Evolutionary conservation across 176 grass and related monocot species (phyloP).

Genomic region (Zizania latifolia): DNA sequence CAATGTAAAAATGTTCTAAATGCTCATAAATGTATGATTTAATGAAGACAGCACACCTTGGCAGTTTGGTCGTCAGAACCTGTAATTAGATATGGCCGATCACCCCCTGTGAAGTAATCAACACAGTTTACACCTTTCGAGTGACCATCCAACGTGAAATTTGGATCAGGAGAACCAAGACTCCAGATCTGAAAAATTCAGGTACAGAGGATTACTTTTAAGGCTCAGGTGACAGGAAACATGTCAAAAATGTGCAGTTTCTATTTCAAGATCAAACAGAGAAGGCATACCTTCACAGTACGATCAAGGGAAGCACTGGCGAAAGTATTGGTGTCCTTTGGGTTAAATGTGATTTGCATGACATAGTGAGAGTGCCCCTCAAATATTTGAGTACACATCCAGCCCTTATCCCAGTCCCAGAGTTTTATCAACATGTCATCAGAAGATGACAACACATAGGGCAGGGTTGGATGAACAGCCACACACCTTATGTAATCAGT

Average conservation of each 20-base stretch:
- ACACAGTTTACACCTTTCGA: conserved; percentile 72
- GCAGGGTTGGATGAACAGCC: conserved; percentile 59
- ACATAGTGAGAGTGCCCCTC: conserved; percentile 82
- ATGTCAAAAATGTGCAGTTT: neutral
- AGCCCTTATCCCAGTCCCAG: conserved; percentile 77
- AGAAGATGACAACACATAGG: conserved; percentile 64
- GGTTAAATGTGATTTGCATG: conserved; percentile 75
- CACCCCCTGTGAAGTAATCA: conserved; percentile 80
- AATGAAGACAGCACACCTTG: conserved; percentile 34
- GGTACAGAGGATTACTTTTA: neutral
- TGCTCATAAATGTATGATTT: neutral
- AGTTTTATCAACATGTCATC: conserved; percentile 81
- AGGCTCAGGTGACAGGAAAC: neutral
- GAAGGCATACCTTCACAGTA: conserved; percentile 63
- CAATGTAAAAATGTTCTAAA: neutral
- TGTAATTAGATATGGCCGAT: conserved; percentile 84
- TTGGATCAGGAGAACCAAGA: conserved; percentile 73
- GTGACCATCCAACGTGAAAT: conserved; percentile 71
- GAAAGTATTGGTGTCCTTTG: conserved; percentile 77
- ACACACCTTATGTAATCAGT: conserved; percentile 79
- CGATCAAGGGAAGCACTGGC: conserved; percentile 91
- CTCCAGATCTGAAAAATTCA: conserved; percentile 56
- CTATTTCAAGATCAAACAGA: neutral
- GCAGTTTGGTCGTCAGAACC: conserved; percentile 76
- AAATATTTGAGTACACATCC: conserved; percentile 78